phyloP scores from a whole-genome alignment of 352 stramenopile genomes.

The Pythium guiyangense region DNA sequence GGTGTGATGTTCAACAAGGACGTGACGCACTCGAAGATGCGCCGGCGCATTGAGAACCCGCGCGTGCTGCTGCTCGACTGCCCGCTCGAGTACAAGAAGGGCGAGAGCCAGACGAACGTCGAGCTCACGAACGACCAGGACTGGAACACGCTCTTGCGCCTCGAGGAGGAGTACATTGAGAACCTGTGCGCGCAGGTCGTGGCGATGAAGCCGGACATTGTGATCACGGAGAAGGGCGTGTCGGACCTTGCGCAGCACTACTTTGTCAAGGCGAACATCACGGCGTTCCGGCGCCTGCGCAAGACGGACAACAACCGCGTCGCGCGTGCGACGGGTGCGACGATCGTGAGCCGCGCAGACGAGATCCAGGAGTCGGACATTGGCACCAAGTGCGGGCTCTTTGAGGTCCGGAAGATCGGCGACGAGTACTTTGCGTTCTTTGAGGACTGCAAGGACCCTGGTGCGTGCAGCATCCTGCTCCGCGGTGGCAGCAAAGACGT shows the following conservation, averaged over 20 bases:
- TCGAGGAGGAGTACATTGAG: constrained; percentile 99
- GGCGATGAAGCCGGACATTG: constrained; percentile 98
- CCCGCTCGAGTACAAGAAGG: constrained; percentile 99
- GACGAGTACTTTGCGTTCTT: constrained; percentile 99
- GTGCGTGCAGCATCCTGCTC: constrained; percentile 98
- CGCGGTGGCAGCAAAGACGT: constrained; percentile 99
- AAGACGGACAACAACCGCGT: constrained; percentile 99
- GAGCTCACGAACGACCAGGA: constrained; percentile 98
- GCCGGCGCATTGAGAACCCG: constrained; percentile 97
- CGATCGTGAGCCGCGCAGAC: constrained; percentile 97
- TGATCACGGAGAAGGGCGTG: constrained; percentile 99
- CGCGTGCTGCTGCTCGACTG: constrained; percentile 98
- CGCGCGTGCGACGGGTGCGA: constrained; percentile 94
- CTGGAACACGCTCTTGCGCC: constrained; percentile 97
- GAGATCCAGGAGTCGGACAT: constrained; percentile 99
- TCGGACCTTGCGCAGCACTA: constrained; percentile 99
- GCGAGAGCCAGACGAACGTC: constrained; percentile 96
- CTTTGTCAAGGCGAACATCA: constrained; percentile 98
- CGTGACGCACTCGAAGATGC: constrained; percentile 99
- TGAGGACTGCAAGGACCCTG: constrained; percentile 97
- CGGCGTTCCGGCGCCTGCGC: constrained; percentile 96
- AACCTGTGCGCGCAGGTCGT: constrained; percentile 99
- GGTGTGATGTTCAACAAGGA: constrained; percentile 99
- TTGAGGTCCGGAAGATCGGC: constrained; percentile 94
- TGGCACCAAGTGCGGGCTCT: constrained; percentile 97